Base-by-base conservation (phyloP, 805 yeast genomes). In the Scheffersomyces lignosus region DNA sequence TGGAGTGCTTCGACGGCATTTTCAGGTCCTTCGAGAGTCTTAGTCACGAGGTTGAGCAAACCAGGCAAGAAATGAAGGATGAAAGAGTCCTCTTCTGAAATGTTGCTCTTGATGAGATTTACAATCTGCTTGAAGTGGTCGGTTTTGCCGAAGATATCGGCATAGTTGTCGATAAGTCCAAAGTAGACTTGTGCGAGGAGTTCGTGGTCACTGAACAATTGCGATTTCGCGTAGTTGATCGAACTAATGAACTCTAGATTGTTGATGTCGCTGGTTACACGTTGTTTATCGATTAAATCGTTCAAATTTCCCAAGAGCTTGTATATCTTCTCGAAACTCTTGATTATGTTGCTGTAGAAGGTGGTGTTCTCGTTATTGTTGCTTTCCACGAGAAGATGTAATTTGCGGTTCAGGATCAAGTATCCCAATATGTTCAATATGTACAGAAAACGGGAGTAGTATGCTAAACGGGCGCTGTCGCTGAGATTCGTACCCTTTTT, bases 141-240 rank as follows among this genome's bases (percentile, higher is more conserved):
- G 5, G 51, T 29, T 9, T 58, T 45, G 5, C 60, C 60, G 30
- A 59, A 62, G 26, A 57, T 45, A 2, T 62, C 48, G 17, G 54
- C 41, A 27, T 67, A 64, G 26, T 64, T 64, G 2, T 66, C 63
- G 5, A 73, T 64, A 29, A 77, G 56, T 2, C 83, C 81, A 47
- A 58, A 77, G 5, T 83, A 63, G 1, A 87, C 66, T 54, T 81
- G 85, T 29, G 90, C 82, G 37, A 90, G 60, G 2, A 72, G 53
- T 49, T 87, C 95, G 56, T 89, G 93, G 48, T 82, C 81, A 33
- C 67, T 68, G 35, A 78, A 72, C 18, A 87, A 65, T 44, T 78
- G 79, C 38, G 76, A 78, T 44, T 88, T 77, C 51, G 84, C 75
- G 49, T 75, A 81, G 25, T 68, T 70, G 24, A 83, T 57, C 15